phyloP scores from a whole-genome alignment of 257 asterid species.

The Datura wrightii region DNA sequence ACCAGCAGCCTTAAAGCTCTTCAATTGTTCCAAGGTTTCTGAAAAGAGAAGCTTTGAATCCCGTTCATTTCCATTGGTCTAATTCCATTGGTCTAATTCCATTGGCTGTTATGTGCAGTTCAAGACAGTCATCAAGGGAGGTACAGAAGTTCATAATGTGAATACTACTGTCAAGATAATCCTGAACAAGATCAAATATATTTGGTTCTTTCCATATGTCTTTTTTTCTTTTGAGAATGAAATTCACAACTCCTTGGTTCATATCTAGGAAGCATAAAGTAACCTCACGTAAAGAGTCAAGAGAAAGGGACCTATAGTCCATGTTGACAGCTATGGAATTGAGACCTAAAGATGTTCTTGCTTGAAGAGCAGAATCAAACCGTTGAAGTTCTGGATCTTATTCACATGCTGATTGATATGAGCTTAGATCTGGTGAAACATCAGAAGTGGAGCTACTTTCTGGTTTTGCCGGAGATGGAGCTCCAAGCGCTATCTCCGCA shows the following conservation, averaged over 20 bases:
- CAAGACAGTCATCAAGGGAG: slow-evolving; percentile 67
- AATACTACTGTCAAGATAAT: slow-evolving; percentile 79
- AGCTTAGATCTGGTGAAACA: slow-evolving; percentile 56
- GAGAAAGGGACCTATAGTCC: slow-evolving; percentile 70
- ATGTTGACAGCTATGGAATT: slow-evolving; percentile 76
- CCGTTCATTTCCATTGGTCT: neutral
- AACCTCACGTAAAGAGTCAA: slow-evolving; percentile 79
- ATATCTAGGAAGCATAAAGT: slow-evolving; percentile 72
- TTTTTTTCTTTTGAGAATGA: slow-evolving; percentile 63
- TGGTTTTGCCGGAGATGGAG: slow-evolving; percentile 31
- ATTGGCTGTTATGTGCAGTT: slow-evolving; percentile 68
- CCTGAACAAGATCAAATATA: slow-evolving; percentile 76
- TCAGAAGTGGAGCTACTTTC: slow-evolving; percentile 32
- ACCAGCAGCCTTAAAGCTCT: slow-evolving; percentile 60
- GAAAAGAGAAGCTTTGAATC: slow-evolving; percentile 40
- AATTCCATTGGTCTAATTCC: too few species aligned
- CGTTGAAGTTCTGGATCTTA: slow-evolving; percentile 74
- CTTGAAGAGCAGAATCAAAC: slow-evolving; percentile 68
- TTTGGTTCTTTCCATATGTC: slow-evolving; percentile 78
- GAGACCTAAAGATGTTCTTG: slow-evolving; percentile 74
- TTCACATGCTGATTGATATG: slow-evolving; percentile 84
- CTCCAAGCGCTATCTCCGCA: neutral
- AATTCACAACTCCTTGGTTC: slow-evolving; percentile 74
- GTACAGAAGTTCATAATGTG: slow-evolving; percentile 78
- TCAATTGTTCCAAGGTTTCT: slow-evolving; percentile 66